These are phyloP conservation scores for Jaminaea rosea DNA, from an alignment of 1,284 basidiomycete species.

Conservation along the genomic window DNA sequence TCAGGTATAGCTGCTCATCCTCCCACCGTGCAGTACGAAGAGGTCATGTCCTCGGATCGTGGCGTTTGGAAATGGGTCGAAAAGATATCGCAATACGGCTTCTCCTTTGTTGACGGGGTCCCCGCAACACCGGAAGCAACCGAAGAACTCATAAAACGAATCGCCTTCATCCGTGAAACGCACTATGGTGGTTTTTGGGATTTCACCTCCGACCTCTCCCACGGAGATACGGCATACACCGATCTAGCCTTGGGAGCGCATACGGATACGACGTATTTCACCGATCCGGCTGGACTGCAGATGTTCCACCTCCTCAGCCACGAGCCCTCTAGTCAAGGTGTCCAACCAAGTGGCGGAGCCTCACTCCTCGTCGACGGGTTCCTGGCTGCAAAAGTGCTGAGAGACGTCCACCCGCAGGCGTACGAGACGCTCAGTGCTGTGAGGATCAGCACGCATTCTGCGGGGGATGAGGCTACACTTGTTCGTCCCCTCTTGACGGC, in stretches of 20 bases:
- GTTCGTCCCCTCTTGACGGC: slow-evolving; percentile 25
- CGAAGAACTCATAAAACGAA: slow-evolving; percentile 65
- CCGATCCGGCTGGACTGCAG: slow-evolving; percentile 69
- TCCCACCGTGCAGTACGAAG: slow-evolving; percentile 66
- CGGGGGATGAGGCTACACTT: slow-evolving; percentile 47
- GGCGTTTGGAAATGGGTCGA: slow-evolving; percentile 73
- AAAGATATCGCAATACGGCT: slow-evolving; percentile 67
- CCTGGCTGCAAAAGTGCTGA: slow-evolving; percentile 72
- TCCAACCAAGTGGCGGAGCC: slow-evolving; percentile 64
- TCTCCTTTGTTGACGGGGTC: slow-evolving; percentile 76
- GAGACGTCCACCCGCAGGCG: slow-evolving; percentile 62
- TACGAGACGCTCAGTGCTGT: slow-evolving; percentile 65
- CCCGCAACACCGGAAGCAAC: slow-evolving; percentile 75
- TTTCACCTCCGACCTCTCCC: slow-evolving; percentile 82
- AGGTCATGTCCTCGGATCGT: slow-evolving; percentile 62
- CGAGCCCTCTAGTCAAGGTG: slow-evolving; percentile 1
- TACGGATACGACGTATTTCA: slow-evolving; percentile 80
- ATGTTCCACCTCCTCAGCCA: slow-evolving; percentile 80
- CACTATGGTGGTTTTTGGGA: slow-evolving; percentile 93
- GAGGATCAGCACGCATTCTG: slow-evolving; percentile 74
- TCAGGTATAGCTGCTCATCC: slow-evolving; percentile 65
- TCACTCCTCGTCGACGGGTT: slow-evolving; percentile 91
- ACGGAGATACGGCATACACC: slow-evolving; percentile 74
- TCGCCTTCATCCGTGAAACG: slow-evolving; percentile 83
- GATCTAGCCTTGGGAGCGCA: slow-evolving; percentile 78